Base-by-base conservation (phyloP, 1,284 basidiomycete genomes). In the Fistulinella cinereoalba region DNA sequence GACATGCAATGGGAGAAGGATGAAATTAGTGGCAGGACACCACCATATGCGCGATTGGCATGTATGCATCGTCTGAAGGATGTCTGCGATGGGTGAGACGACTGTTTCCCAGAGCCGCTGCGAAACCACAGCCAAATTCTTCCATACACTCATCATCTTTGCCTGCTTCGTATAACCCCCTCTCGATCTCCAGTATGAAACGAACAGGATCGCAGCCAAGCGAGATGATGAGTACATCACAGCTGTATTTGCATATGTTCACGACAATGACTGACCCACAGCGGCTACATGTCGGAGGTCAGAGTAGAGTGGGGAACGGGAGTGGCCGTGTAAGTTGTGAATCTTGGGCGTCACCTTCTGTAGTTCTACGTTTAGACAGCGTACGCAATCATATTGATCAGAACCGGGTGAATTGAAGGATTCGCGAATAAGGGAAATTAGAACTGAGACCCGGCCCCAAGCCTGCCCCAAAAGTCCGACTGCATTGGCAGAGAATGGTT, bases 1-100 rank as follows among this genome's bases (percentile, higher is more conserved):
- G 10, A 23, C 37, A 25, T 37, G 37, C 37, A 37, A 52, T 44
- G 21, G 65, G 65, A 1, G 66, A 65, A 8, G 66, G 63, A 58
- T 60, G 10, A 71, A 45, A 0, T 49, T 37, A 2, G 56, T 55
- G 2, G 67, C 69, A 2, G 65, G 67, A 45, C 68, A 72, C 70
- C 69, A 72, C 66, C 69, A 71, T 2, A 72, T 63, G 3, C 62
- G 60, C 3, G 67, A 58, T 25, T 53, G 27, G 19, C 39, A 29
- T 1, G 36, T 29, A 22, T 59, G 41, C 1, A 49, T 25, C 11
- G 47, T 23, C 12, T 32, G 29, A 1, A 65, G 55, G 28, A 48
- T 44, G 4, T 46, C 44, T 0, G 58, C 50, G 1, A 68, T 52
- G 12, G 60, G 62, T 2, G 23, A 29, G 6, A 61, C 61, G 12